phyloP scores from a whole-genome alignment of 768 basidiomycete species.

The Naganishia vishniacii region DNA sequence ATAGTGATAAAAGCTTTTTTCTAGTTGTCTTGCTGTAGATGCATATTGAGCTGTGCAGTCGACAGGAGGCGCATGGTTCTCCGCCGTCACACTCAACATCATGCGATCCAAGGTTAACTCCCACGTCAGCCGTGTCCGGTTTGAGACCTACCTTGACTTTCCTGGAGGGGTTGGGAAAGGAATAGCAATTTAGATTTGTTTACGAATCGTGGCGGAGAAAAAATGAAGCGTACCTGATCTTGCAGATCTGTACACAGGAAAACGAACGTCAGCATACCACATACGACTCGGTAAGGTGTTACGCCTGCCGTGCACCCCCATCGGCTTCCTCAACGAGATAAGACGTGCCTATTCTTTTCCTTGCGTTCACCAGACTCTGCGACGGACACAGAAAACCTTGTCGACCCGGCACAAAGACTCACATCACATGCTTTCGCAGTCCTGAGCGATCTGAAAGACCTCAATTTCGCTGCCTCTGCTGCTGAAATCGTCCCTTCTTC shows the following conservation, averaged over 20 bases:
- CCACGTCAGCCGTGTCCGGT: neutral
- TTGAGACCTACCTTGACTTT: conserved; percentile 25
- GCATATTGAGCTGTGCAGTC: conserved; percentile 20
- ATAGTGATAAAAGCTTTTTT: conserved; percentile 17
- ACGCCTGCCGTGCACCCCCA: neutral
- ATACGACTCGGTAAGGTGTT: neutral
- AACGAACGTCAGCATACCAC: neutral
- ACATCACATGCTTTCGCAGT: conserved; percentile 28
- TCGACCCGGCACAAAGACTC: no score
- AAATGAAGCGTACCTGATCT: conserved; percentile 15
- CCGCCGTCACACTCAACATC: conserved; percentile 24
- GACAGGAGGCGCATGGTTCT: conserved; percentile 25
- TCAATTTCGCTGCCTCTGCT: conserved; percentile 10
- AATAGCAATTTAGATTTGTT: neutral
- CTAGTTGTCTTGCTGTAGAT: conserved; percentile 24
- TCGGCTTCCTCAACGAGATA: no score
- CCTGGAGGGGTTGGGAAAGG: neutral
- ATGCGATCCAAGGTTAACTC: neutral
- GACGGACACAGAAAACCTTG: no score
- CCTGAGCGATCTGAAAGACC: conserved; percentile 20
- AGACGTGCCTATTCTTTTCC: no score
- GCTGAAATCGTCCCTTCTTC: conserved; percentile 1
- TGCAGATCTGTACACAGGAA: conserved; percentile 18
- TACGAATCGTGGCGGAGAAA: neutral
- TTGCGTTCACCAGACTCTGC: neutral